Evolutionary conservation across 805 yeast genomes (phyloP), one percentile per base, ranked within the genome.

Genomic region (Starmerella sp.): DNA sequence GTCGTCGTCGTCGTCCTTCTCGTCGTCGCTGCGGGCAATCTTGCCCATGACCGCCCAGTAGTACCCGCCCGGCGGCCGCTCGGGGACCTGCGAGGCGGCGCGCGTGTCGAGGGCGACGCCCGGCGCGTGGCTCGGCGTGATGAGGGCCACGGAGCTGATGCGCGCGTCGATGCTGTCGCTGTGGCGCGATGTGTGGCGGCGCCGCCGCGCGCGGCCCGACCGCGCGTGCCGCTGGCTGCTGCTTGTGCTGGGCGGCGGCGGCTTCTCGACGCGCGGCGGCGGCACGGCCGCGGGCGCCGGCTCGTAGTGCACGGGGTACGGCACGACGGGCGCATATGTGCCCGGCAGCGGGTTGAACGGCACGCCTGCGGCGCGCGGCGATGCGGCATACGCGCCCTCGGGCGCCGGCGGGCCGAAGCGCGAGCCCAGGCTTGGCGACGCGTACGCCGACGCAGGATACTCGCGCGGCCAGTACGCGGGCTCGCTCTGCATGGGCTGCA

Each of bases 51-150:
- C 55, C 8, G 62, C 59, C 63, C 64, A 58, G 51, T 56, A 58
- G 30, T 37, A 54, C 7, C 62, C 63, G 13, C 63, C 63, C 9
- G 65, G 63, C 5, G 65, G 62, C 22, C 53, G 51, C n/a, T 52
- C 57, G 2, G 34, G 6, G 15, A 54, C 56, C 11, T 41, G 52
- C 8, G 60, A 52, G 10, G 34, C 55, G 1, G 35, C 30, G 34
- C 17, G 31, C 6, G 32, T 35, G 29, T 35, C 38, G 17, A n/a
- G 17, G 31, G 56, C n/a, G 32, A 39, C 10, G 11, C 56, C 56
- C 2, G 52, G 52, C 4, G 11, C 55, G 22, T 37, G 15, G 5
- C 47, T 36, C 4, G 56, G 54, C 3, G 59, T 44, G 28, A 51
- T 17, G 10, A 57, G 43, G 13, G 54, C 42, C 31, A 39, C 32